phyloP scores from a whole-genome alignment of 495 filamentous ascomycete genomes.

The Apodospora peruviana region DNA sequence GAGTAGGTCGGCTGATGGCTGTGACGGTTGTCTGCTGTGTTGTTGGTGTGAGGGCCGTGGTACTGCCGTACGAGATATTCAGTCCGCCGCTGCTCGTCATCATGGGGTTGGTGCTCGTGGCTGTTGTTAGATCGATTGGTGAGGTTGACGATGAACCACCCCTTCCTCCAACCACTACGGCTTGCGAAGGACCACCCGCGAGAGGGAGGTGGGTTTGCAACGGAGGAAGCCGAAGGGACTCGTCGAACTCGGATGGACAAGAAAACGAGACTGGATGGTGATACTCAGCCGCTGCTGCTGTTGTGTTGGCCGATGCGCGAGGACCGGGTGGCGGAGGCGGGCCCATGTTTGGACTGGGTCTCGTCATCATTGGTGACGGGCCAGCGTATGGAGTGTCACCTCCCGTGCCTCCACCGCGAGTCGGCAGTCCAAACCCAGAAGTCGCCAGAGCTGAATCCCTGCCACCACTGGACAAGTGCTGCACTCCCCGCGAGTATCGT shows the following conservation, averaged over 20 bases:
- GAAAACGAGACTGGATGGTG: conserved; percentile 1
- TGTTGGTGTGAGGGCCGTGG: neutral
- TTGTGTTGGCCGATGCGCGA: neutral
- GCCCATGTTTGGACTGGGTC: neutral
- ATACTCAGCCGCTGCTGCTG: conserved; percentile 9
- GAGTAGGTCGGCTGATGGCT: neutral
- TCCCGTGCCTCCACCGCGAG: conserved; percentile 1
- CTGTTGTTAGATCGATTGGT: neutral
- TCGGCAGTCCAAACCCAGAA: neutral
- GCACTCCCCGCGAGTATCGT: neutral
- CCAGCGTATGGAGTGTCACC: neutral
- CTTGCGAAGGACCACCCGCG: neutral
- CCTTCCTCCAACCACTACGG: neutral
- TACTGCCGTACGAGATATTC: neutral
- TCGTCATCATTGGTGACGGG: conserved; percentile 2
- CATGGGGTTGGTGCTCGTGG: neutral
- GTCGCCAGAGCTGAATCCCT: neutral
- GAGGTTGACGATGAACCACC: neutral
- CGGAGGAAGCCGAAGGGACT: conserved; percentile 52
- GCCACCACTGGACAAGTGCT: too few species aligned
- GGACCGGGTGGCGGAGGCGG: conserved; percentile 2
- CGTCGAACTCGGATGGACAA: conserved; percentile 1
- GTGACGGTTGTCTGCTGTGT: neutral
- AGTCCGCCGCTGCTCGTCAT: neutral
- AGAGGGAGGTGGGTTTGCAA: conserved; percentile 24